phyloP scores from a whole-genome alignment of 2,329 filamentous ascomycete species.

The Fusarium oligoseptatum region DNA sequence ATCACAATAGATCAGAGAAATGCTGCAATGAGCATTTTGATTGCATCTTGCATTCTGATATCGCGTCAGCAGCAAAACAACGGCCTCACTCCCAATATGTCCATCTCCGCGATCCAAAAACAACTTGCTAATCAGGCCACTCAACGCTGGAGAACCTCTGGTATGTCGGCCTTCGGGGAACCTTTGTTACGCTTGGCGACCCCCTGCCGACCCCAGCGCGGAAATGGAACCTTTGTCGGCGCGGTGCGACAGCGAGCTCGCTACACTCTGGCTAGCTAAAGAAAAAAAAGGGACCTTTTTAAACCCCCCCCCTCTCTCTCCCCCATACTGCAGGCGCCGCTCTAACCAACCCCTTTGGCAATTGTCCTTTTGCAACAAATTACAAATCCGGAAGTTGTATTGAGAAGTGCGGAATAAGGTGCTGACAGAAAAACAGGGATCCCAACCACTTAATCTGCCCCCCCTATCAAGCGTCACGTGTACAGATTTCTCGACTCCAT shows the following conservation, averaged over 20 bases:
- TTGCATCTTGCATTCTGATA: neutral
- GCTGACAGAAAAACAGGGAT: neutral
- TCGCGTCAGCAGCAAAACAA: neutral
- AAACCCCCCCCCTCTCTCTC: neutral
- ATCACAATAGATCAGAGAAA: neutral
- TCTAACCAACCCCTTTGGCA: neutral
- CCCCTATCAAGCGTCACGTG: neutral
- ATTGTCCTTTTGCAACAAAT: neutral
- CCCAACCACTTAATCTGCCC: neutral
- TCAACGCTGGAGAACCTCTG: neutral
- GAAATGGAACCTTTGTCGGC: slow-evolving; percentile 32
- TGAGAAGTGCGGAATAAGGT: neutral
- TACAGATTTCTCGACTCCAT: neutral
- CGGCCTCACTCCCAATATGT: neutral
- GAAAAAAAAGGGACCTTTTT: slow-evolving; percentile 29
- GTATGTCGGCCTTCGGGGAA: slow-evolving; percentile 17
- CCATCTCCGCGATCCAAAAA: slow-evolving; percentile 10
- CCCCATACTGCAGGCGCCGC: neutral
- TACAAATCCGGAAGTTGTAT: neutral
- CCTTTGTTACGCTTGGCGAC: slow-evolving; percentile 37
- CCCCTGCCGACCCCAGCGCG: neutral
- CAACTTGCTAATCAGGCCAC: slow-evolving; percentile 2
- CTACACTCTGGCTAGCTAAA: neutral
- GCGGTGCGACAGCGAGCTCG: neutral
- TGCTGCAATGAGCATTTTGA: neutral